Percentiles rank a stretch among this genome's conserved stretches.
Evolutionary conservation across 2,329 filamentous ascomycete species (phyloP).

Genomic region (Acrocalymma vagum): DNA sequence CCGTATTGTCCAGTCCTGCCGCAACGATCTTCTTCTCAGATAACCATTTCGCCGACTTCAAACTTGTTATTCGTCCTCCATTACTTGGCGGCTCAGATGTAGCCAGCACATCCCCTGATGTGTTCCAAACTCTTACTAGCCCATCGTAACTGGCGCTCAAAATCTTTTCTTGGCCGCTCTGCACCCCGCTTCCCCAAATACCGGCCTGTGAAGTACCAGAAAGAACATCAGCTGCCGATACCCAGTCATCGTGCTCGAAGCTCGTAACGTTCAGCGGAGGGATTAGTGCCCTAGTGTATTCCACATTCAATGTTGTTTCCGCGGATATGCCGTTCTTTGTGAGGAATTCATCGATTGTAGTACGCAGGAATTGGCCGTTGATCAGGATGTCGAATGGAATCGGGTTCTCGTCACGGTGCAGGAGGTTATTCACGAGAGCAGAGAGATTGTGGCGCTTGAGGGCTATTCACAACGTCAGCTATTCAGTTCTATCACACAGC

Average conservation of each 20-base stretch:
- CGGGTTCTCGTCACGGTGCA: constrained; percentile 66
- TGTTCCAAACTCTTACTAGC: constrained; percentile 84
- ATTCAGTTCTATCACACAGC: neutral
- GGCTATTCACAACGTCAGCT: constrained; percentile 19
- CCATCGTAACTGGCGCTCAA: constrained; percentile 96
- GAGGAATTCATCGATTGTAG: constrained; percentile 90
- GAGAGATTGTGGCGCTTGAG: constrained; percentile 58
- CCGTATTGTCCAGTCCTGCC: constrained; percentile 81
- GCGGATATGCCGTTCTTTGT: constrained; percentile 85
- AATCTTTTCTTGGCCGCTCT: constrained; percentile 72
- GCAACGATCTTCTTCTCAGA: constrained; percentile 82
- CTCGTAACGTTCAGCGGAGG: constrained; percentile 89
- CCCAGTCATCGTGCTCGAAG: constrained; percentile 98
- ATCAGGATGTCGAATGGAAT: constrained; percentile 94
- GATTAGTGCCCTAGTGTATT: constrained; percentile 91
- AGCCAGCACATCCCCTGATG: constrained; percentile 83
- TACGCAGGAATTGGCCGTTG: constrained; percentile 90
- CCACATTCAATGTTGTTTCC: constrained; percentile 85
- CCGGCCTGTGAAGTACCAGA: constrained; percentile 71
- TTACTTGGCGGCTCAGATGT: constrained; percentile 72
- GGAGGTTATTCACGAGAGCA: constrained; percentile 68
- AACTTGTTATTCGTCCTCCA: constrained; percentile 73
- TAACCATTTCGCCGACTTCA: constrained; percentile 83
- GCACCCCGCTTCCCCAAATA: constrained; percentile 59
- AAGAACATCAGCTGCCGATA: constrained; percentile 84